Evolutionary conservation across 1,139 yeast species (phyloP).

Genomic region (Nakaseomyces delphensis): DNA sequence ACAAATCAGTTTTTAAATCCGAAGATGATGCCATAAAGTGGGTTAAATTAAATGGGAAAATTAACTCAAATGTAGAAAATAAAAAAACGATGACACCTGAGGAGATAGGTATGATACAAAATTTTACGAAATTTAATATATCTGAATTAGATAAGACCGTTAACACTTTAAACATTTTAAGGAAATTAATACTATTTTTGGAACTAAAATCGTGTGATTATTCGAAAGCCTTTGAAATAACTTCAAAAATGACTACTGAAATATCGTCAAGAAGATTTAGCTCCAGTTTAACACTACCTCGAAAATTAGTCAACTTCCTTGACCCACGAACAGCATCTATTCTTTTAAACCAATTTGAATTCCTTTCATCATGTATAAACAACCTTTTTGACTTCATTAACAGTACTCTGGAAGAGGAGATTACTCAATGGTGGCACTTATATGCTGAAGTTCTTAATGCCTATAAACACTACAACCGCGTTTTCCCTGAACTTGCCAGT

Average conservation of each 20-base stretch:
- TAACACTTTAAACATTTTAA: slow-evolving; percentile 33
- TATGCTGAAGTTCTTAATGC: slow-evolving; percentile 32
- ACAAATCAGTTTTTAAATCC: slow-evolving; percentile 3
- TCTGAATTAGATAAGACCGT: slow-evolving; percentile 39
- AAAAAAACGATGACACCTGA: slow-evolving; percentile 31
- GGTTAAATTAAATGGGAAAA: slow-evolving; percentile 6
- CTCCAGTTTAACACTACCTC: background rate
- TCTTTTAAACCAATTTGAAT: slow-evolving; percentile 16
- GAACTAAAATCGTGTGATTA: slow-evolving; percentile 41
- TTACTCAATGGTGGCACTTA: slow-evolving; percentile 47
- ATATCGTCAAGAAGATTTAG: slow-evolving; percentile 7
- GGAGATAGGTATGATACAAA: slow-evolving; percentile 44
- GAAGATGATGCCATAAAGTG: slow-evolving; percentile 11
- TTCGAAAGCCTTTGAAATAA: slow-evolving; percentile 17
- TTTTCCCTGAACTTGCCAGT: slow-evolving; percentile 15
- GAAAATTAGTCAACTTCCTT: background rate
- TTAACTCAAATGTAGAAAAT: slow-evolving; percentile 11
- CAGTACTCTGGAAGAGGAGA: slow-evolving; percentile 34
- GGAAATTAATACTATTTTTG: slow-evolving; percentile 39
- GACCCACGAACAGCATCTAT: slow-evolving; percentile 11
- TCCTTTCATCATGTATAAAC: slow-evolving; percentile 24
- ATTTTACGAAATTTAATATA: slow-evolving; percentile 46
- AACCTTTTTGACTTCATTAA: slow-evolving; percentile 39
- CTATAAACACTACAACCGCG: slow-evolving; percentile 29
- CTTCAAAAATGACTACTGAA: slow-evolving; percentile 17